Percentiles rank a stretch among this genome's conserved stretches.
Conservation (phyloP, 2,329 filamentous ascomycete species). For the Pseudogymnoascus sp. region DNA sequence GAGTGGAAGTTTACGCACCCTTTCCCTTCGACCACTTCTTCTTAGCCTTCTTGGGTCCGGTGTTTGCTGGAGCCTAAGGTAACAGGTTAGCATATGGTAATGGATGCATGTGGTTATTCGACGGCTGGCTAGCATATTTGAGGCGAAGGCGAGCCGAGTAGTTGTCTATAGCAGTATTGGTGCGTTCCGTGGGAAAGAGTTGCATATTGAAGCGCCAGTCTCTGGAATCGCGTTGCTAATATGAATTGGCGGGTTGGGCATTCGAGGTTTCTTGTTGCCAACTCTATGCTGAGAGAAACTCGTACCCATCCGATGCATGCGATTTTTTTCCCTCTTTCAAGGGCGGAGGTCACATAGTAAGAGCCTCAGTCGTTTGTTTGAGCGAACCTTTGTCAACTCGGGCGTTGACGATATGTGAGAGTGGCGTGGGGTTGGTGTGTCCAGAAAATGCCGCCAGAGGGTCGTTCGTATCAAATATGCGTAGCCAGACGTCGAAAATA, state of each 20-base stretch:
- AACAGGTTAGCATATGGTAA: neutral
- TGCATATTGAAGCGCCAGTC: neutral
- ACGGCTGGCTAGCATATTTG: conserved; percentile 5
- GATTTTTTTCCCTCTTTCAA: neutral
- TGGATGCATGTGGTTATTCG: neutral
- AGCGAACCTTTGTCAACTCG: neutral
- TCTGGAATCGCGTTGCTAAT: neutral
- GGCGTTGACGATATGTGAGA: neutral
- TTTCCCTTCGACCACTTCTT: conserved; percentile 66
- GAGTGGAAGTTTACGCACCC: conserved; percentile 34
- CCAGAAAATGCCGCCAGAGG: neutral
- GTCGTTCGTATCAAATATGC: conserved; percentile 6
- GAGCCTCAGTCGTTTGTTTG: neutral
- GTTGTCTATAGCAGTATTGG: neutral
- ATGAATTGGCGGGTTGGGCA: neutral
- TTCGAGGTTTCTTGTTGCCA: neutral
- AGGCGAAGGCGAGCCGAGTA: neutral
- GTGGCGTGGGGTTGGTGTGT: conserved; percentile 2
- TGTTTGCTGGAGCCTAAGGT: conserved; percentile 42
- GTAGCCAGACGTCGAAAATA: conserved; percentile 3
- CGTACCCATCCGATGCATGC: neutral
- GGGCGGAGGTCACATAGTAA: neutral
- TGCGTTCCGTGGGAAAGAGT: neutral
- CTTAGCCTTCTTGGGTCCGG: conserved; percentile 72
- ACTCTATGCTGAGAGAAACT: neutral